Evolutionary conservation across 2,329 filamentous ascomycete species (phyloP).

Genomic region (Colletotrichum lini): DNA sequence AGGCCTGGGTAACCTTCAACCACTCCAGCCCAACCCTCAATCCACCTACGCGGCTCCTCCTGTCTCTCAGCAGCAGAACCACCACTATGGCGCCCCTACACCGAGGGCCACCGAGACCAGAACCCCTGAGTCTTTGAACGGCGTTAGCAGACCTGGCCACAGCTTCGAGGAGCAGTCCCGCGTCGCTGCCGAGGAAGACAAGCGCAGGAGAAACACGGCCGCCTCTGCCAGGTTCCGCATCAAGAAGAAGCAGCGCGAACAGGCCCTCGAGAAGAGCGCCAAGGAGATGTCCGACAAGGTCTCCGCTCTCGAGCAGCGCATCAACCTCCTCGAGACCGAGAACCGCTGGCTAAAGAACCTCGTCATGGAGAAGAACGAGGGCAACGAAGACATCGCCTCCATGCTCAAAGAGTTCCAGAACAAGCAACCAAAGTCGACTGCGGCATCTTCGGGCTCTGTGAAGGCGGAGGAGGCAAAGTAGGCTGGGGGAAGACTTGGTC

Average conservation of each 20-base stretch:
- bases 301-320: constrained; percentile 77
- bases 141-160: constrained; percentile 59
- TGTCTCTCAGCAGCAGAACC: constrained; percentile 54
- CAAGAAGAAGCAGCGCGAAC: constrained; percentile 97
- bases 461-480: constrained; percentile 25
- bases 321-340: constrained; percentile 84
- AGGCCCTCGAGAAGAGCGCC: constrained; percentile 84
- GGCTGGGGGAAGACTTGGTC: not conserved
- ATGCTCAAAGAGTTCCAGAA: constrained; percentile 67
- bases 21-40: constrained; percentile 68
- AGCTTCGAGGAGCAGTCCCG: constrained; percentile 80
- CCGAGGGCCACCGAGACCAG: constrained; percentile 60
- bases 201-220: constrained; percentile 89
- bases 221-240: constrained; percentile 90
- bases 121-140: constrained; percentile 58
- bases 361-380: constrained; percentile 85
- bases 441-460: constrained; percentile 15
- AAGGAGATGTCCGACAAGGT: constrained; percentile 90
- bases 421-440: constrained; percentile 46
- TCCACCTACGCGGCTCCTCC: constrained; percentile 58
- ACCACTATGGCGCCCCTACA: constrained; percentile 42
- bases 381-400: constrained; percentile 66
- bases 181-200: constrained; percentile 87
- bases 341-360: constrained; percentile 87
- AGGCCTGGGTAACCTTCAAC: constrained; percentile 58